Conservation (phyloP, 345 rosid species). For the Bruguiera gymnorhiza region DNA sequence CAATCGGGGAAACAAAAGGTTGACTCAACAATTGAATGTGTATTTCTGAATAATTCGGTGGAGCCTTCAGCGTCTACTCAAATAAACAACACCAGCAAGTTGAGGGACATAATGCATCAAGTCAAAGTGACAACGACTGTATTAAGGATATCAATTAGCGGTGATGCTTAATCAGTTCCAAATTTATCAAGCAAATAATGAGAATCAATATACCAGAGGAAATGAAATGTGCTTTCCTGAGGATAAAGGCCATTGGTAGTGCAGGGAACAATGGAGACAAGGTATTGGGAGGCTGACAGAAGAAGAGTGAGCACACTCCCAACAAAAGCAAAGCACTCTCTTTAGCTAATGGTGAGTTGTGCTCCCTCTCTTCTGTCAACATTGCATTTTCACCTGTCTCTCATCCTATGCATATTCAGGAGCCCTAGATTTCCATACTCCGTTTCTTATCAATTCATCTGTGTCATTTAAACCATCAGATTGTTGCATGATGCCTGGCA, state of each 20-base stretch:
- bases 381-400: neutral
- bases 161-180: too few relatives aligned
- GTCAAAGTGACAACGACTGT: too few relatives aligned
- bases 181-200: neutral
- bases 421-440: neutral
- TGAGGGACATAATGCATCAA: too few relatives aligned
- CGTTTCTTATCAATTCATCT: too few relatives aligned
- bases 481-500: too few relatives aligned
- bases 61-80: too few relatives aligned
- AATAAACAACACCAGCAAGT: too few relatives aligned
- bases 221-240: neutral
- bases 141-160: too few relatives aligned
- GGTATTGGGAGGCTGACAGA: slow-evolving; percentile 52
- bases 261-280: neutral
- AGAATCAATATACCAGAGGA: neutral
- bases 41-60: too few relatives aligned
- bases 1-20: too few relatives aligned
- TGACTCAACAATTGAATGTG: too few relatives aligned
- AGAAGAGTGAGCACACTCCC: slow-evolving; percentile 91
- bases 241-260: neutral
- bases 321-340: slow-evolving; percentile 51
- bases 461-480: too few relatives aligned
- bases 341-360: slow-evolving; percentile 60
- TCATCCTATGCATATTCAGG: neutral
- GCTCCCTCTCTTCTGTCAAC: slow-evolving; percentile 99